These are phyloP conservation scores for Chlorella sp. DNA, from an alignment of 139 green algal genomes.

Conservation along the genomic window DNA sequence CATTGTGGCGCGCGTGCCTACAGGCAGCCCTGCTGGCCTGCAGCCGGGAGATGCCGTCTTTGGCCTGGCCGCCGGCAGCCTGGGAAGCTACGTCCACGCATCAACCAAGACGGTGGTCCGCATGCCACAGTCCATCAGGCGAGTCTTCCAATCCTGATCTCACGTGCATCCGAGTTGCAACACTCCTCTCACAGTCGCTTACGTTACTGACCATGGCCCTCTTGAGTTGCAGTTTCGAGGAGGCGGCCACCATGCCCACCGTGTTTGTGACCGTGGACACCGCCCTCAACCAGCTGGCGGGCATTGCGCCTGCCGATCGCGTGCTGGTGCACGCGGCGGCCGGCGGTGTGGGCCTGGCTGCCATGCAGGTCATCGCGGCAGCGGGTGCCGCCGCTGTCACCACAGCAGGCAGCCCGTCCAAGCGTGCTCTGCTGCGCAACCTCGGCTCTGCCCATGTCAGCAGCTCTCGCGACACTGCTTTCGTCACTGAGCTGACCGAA, in stretches of 20 bases:
- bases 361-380: slow-evolving; percentile 62
- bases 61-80: slow-evolving; percentile 75
- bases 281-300: slow-evolving; percentile 36
- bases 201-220: background rate
- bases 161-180: background rate
- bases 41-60: slow-evolving; percentile 70
- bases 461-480: slow-evolving; percentile 68
- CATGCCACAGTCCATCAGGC: slow-evolving; percentile 56
- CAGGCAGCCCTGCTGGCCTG: slow-evolving; percentile 7
- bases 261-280: slow-evolving; percentile 84
- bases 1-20: slow-evolving; percentile 45
- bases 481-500: slow-evolving; percentile 60
- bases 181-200: too few relatives aligned
- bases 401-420: slow-evolving; percentile 66
- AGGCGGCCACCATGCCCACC: slow-evolving; percentile 80
- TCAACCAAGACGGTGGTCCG: slow-evolving; percentile 65
- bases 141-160: background rate
- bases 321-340: slow-evolving; percentile 83
- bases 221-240: slow-evolving; percentile 62
- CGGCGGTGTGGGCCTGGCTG: slow-evolving; percentile 82
- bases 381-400: slow-evolving; percentile 49
- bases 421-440: slow-evolving; percentile 64
- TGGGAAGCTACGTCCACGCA: slow-evolving; percentile 74
- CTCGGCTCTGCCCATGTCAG: slow-evolving; percentile 52
- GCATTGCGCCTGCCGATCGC: slow-evolving; percentile 32